phyloP scores from a whole-genome alignment of 495 filamentous ascomycete genomes.

The Lophiostoma macrostomum region DNA sequence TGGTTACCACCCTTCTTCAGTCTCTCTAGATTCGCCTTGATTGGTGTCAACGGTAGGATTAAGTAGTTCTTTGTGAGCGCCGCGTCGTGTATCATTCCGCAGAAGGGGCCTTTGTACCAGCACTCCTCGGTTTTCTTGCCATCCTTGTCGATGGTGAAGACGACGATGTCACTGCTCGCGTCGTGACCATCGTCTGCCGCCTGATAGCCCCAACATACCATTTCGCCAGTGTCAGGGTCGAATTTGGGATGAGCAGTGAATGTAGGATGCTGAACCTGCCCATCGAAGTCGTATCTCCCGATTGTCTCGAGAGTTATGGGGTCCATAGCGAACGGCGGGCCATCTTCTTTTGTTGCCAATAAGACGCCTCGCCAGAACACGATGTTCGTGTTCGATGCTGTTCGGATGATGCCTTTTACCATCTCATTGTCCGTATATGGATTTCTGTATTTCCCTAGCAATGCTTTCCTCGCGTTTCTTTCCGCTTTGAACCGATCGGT shows the following conservation, averaged over 20 bases:
- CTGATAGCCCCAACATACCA: constrained; percentile 41
- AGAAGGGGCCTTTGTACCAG: constrained; percentile 36
- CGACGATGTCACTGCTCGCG: constrained; percentile 32
- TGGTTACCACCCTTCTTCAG: constrained; percentile 34
- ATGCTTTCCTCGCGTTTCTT: constrained; percentile 22
- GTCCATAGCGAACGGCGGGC: constrained; percentile 35
- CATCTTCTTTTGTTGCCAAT: constrained; percentile 34
- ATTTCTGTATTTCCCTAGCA: constrained; percentile 34
- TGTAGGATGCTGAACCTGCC: constrained; percentile 51
- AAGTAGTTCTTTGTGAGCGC: constrained; percentile 34
- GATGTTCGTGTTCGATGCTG: constrained; percentile 34
- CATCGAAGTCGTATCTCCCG: constrained; percentile 48
- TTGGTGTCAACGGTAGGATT: constrained; percentile 30
- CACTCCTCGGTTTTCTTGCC: constrained; percentile 34
- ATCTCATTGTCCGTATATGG: constrained; percentile 34
- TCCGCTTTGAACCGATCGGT: constrained; percentile 32
- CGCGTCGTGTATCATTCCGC: constrained; percentile 36
- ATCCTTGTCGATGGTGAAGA: constrained; percentile 33
- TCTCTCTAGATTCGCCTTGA: constrained; percentile 28
- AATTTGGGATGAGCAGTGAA: constrained; percentile 64
- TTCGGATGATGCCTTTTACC: constrained; percentile 31
- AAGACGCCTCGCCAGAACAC: constrained; percentile 35
- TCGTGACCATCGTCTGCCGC: constrained; percentile 36
- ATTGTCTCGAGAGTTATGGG: constrained; percentile 32
- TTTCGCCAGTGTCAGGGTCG: constrained; percentile 55